Conservation (phyloP, 2,329 filamentous ascomycete species). For the Botrytis tulipae region DNA sequence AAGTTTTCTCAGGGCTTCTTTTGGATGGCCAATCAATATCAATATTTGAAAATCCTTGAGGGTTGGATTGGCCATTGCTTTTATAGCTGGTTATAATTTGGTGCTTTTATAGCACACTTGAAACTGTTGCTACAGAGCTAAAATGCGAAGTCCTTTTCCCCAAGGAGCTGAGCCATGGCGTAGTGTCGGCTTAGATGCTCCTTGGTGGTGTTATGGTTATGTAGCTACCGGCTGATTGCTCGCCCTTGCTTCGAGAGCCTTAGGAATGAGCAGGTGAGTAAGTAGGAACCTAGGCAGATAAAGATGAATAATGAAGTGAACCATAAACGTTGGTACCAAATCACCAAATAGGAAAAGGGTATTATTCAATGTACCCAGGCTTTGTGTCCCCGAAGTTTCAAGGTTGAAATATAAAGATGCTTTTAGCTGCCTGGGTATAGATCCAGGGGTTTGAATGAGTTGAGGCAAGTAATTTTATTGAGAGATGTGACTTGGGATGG, state of each 20-base stretch:
- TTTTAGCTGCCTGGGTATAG: background rate
- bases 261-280: background rate
- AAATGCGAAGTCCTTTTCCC: background rate
- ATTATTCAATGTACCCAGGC: background rate
- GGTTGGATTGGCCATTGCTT: background rate
- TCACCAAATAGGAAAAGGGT: background rate
- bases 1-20: background rate
- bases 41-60: conserved; percentile 2
- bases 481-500: background rate
- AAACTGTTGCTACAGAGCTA: background rate
- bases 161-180: background rate
- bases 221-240: background rate
- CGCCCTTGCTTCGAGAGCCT: background rate
- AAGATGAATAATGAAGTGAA: background rate
- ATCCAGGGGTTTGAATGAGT: background rate
- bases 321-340: background rate
- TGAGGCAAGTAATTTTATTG: background rate
- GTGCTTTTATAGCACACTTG: background rate
- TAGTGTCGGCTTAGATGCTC: background rate
- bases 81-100: background rate
- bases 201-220: background rate
- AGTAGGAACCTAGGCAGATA: background rate
- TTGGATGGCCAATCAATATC: conserved; percentile 1
- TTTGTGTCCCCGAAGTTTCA: background rate
- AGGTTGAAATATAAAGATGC: background rate